Percentiles rank a stretch among this genome's conserved stretches.
phyloP scores from a whole-genome alignment of 176 grass and related monocot genomes.

The bread wheat (Triticum aestivum) region IWGSC_CS_RefSeq_v2.1 NC_057808.1:542245417-542245916 shows the following conservation, averaged over 20 bases:
- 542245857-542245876: not conserved
- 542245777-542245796: not conserved
- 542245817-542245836: not conserved
- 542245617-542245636: not conserved
- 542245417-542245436: not conserved
- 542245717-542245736: not conserved
- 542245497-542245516: not conserved
- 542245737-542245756: slow-evolving; percentile 16
- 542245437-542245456: not conserved
- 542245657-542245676: not conserved
- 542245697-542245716: slow-evolving; percentile 12
- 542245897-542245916: not conserved
- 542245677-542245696: slow-evolving; percentile 21
- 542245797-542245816: slow-evolving; percentile 1
- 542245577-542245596: not conserved
- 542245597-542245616: slow-evolving; percentile 1
- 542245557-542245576: slow-evolving; percentile 2
- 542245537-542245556: not conserved
- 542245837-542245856: slow-evolving; percentile 7
- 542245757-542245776: slow-evolving; percentile 1
- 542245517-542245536: not conserved
- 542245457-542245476: not conserved
- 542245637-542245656: not conserved
- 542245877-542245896: not conserved
- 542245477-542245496: not conserved